Base-by-base conservation (phyloP, 2,329 filamentous ascomycete genomes). In the Colletotrichum coccodes region DNA sequence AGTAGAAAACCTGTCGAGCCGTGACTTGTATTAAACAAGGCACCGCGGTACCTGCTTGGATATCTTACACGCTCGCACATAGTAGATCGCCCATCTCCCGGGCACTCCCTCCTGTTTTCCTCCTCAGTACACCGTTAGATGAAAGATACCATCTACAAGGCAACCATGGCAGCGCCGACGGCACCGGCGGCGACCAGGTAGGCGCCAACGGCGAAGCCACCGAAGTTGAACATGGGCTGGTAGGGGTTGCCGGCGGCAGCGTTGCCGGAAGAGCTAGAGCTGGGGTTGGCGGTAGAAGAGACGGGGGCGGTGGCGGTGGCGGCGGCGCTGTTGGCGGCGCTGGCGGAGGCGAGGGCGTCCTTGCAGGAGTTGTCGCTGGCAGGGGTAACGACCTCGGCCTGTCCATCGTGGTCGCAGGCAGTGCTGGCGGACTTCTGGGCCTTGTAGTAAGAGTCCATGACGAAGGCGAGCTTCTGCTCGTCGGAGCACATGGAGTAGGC, bases 401-500 rank as follows among this genome's bases (percentile, higher is more conserved):
- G 83, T 74, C 92, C 91, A 66, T 86, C 83, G 81, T 95, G 95
- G 84, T 90, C 85, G 78, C 93, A 97, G 36, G 93, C 91, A 62
- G 82, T 81, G 30, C 82, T 77, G 57, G 81, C 80, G 70, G 84
- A 84, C 73, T 85, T 82, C 76, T 90, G 85, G 72, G 79, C 80
- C 73, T 85, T 77, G 84, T 92, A 93, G 86, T 95, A 95, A 74
- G 88, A 81, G 83, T 95, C 89, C 73, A 95, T 87, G 56, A 90
- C 91, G 78, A 88, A 94, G 66, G 88, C 89, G 46, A 97, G 88
- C 86, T 94, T 89, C 81, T 93, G 86, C 73, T 86, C 85, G 75
- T 88, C 76, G 73, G 85, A 84, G 85, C 93, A 97, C 90, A 94
- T 94, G 80, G 89, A 89, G 85, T 93, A 94, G 54, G 92, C 88